phyloP scores from a whole-genome alignment of 116 monocot species.

The Dioscorea cayenensis region DNA sequence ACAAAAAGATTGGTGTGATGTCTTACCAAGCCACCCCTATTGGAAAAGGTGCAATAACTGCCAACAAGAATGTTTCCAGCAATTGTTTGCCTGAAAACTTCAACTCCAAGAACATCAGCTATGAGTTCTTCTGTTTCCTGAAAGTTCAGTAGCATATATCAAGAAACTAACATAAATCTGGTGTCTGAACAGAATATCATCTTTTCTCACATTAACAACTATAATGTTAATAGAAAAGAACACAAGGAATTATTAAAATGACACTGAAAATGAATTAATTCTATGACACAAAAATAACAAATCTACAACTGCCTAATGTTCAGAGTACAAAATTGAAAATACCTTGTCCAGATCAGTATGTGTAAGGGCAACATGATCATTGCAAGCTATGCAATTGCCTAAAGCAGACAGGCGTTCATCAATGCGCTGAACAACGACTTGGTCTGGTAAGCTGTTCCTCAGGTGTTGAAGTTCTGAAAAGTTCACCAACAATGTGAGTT shows the following conservation, averaged over 20 bases:
- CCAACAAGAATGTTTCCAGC: conserved; percentile 95
- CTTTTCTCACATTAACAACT: neutral
- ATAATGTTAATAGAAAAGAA: too few species aligned
- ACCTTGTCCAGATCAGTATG: conserved; percentile 89
- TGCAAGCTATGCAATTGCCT: conserved; percentile 91
- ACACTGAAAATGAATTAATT: too few species aligned
- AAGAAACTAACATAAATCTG: neutral
- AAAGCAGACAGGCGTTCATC: conserved; percentile 77
- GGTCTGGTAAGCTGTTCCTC: conserved; percentile 86
- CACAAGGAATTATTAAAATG: too few species aligned
- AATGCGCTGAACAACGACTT: conserved; percentile 83
- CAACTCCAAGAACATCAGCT: conserved; percentile 91
- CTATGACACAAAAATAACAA: too few species aligned
- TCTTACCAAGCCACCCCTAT: conserved; percentile 84
- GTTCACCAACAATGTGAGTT: neutral
- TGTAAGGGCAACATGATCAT: conserved; percentile 93
- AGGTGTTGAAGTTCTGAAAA: conserved; percentile 81
- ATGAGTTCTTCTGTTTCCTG: conserved; percentile 97
- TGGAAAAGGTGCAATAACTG: conserved; percentile 75
- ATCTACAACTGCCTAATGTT: too few species aligned
- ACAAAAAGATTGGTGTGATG: neutral
- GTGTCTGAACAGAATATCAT: neutral
- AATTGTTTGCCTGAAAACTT: conserved; percentile 89
- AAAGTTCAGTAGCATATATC: neutral
- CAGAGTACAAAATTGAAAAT: neutral